Base-by-base conservation (phyloP, 179 eudicot species). In the Silene vulgaris region DNA sequence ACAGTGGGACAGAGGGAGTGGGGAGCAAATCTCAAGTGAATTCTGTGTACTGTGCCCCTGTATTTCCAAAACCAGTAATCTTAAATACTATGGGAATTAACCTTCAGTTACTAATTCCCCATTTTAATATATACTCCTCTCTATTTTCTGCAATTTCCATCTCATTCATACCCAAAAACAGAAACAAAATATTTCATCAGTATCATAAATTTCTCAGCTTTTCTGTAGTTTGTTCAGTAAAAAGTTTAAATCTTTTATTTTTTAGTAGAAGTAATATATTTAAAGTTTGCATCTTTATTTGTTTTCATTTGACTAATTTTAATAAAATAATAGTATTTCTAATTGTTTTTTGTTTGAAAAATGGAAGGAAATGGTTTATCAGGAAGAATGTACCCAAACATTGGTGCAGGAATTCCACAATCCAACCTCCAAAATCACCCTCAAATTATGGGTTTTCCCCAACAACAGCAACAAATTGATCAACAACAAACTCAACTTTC, bases 21-120 rank as follows among this genome's bases (percentile, higher is more conserved):
- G 59, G 59, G 59, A n/a, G 32, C 13, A 45, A 48, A 20, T 3
- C 45, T 30, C 5, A 13, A 13, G 9, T 13, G 0, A 73, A 78
- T 73, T 73, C 81, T 74, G 81, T 79, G 77, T 56, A 28, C 79
- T 50, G 26, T 40, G 12, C 62, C 61, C 30, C 69, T 19, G 29
- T 6, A 2, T 8, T 16, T 4, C 66, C 45, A 71, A 67, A 86
- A 73, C 93, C 88, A 86, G 35, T 73, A 78, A 77, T 71, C 80
- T 87, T 35, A 75, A 81, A 84, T 79, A 85, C 87, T 74, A 85
- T 77, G 85, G 85, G 87, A 40, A 8, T 40, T 83, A 78, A 80
- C 77, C 74, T 84, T 76, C 85, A 71, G 83, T 71, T 63, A 5
- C 59, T 52, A 52, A 52, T 8, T 52, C 59, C 2, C 59, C 5